A percentile compares a stretch with the other conserved stretches of the same genome.
Evolutionary conservation across 148 eudicot genomes (phyloP).

Genomic region (Pharnaceum exiguum): DNA sequence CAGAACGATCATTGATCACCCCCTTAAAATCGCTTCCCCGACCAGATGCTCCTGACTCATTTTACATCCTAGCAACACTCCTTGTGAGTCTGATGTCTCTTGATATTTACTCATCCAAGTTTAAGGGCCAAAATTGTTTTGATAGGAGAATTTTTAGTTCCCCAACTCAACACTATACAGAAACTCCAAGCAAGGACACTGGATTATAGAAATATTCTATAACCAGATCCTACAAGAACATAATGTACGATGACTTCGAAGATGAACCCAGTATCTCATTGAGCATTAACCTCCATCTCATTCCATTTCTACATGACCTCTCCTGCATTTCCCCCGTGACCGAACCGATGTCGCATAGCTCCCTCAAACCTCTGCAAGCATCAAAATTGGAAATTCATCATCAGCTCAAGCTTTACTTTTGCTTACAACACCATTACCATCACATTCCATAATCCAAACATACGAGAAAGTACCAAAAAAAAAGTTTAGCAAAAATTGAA

Average conservation of each 20-base stretch:
- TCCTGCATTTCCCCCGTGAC: conserved; percentile 14
- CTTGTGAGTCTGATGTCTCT: conserved; percentile 3
- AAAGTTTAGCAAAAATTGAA: too few species aligned
- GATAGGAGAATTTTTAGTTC: conserved; percentile 21
- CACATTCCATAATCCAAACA: neutral
- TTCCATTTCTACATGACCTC: conserved; percentile 30
- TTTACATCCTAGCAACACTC: conserved; percentile 11
- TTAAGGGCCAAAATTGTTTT: conserved; percentile 25
- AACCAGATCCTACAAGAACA: conserved; percentile 15
- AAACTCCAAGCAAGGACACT: conserved; percentile 37
- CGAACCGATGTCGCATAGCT: conserved; percentile 16
- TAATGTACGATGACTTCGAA: conserved; percentile 31
- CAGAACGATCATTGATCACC: conserved; percentile 15
- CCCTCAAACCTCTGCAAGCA: conserved; percentile 20
- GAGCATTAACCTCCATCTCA: conserved; percentile 7
- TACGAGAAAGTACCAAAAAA: too few species aligned
- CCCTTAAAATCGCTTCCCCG: conserved; percentile 17
- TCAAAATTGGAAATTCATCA: neutral
- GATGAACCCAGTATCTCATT: conserved; percentile 19
- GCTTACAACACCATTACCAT: neutral
- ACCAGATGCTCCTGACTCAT: conserved; percentile 6
- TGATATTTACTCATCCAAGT: conserved; percentile 21
- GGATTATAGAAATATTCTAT: conserved; percentile 26
- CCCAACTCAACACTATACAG: conserved; percentile 30
- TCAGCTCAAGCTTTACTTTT: too few species aligned